Conservation (phyloP, 2,329 filamentous ascomycete genomes). For the Phyllosticta citrichinensis region DNA sequence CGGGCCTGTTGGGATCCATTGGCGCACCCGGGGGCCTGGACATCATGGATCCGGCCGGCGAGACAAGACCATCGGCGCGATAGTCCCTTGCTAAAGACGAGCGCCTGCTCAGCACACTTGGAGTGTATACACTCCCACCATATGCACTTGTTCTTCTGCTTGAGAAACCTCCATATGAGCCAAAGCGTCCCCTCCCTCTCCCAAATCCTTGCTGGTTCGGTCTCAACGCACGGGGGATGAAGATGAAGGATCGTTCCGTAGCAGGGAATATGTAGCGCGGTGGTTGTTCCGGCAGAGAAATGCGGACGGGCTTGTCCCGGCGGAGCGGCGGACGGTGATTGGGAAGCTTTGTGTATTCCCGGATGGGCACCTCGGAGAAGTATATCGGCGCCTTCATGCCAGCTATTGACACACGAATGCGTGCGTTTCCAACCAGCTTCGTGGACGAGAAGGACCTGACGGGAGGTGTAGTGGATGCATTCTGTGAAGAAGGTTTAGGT, state of each 20-base stretch:
- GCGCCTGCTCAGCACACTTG: constrained; percentile 76
- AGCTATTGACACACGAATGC: constrained; percentile 72
- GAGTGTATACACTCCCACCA: constrained; percentile 69
- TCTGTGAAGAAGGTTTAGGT: constrained; percentile 14
- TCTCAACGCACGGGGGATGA: constrained; percentile 86
- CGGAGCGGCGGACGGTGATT: constrained; percentile 90
- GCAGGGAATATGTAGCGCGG: constrained; percentile 89
- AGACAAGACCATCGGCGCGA: constrained; percentile 64
- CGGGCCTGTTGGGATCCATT: constrained; percentile 53
- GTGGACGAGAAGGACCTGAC: constrained; percentile 61
- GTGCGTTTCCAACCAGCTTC: constrained; percentile 71
- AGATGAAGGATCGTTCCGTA: constrained; percentile 87
- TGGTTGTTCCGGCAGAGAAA: constrained; percentile 71
- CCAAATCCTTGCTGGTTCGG: constrained; percentile 78
- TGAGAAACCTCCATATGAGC: constrained; percentile 56
- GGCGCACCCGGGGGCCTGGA: constrained; percentile 53
- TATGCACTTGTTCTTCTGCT: constrained; percentile 75
- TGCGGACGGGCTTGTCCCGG: constrained; percentile 90
- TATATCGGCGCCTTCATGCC: constrained; percentile 60
- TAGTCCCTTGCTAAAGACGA: constrained; percentile 66
- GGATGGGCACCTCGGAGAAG: constrained; percentile 69
- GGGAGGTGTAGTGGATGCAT: constrained; percentile 12
- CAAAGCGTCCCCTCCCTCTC: constrained; percentile 60
- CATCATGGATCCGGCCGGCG: constrained; percentile 69
- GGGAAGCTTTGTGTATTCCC: constrained; percentile 86